Percentiles rank a stretch among this genome's conserved stretches.
These are phyloP conservation scores for Leucocoprinus leucothites DNA, from an alignment of 768 basidiomycete species.

Conservation along the genomic window DNA sequence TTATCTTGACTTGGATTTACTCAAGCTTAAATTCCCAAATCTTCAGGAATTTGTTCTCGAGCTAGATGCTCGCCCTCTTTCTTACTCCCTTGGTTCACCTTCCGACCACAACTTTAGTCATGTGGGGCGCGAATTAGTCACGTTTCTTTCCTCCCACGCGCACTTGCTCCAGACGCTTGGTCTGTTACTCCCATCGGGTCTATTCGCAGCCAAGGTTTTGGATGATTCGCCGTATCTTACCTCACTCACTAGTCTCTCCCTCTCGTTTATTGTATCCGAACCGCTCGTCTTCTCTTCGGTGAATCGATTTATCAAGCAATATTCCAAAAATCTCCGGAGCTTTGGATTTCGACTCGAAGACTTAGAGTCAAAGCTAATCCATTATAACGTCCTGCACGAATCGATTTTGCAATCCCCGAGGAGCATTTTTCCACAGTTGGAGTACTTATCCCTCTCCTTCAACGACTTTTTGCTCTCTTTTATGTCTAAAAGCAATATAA, in stretches of 20 bases:
- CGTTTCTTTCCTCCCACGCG: background rate
- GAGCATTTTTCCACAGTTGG: too few species aligned
- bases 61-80: background rate
- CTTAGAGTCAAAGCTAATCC: too few species aligned
- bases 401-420: too few species aligned
- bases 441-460: too few species aligned
- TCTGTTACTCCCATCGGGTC: background rate
- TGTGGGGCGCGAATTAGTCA: background rate
- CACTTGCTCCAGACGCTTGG: background rate
- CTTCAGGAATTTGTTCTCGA: background rate
- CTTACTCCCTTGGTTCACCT: background rate
- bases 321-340: too few species aligned
- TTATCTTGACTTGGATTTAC: background rate
- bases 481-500: too few species aligned
- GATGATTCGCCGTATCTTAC: background rate
- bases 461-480: too few species aligned
- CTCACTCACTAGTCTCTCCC: background rate
- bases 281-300: too few species aligned
- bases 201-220: background rate
- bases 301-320: too few species aligned
- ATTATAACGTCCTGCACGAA: too few species aligned
- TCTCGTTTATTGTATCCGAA: background rate
- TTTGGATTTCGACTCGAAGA: too few species aligned
- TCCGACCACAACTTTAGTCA: background rate
- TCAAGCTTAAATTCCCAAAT: background rate